Conservation (phyloP, 2,329 filamentous ascomycete species). For the Trichoderma atroviride region DNA sequence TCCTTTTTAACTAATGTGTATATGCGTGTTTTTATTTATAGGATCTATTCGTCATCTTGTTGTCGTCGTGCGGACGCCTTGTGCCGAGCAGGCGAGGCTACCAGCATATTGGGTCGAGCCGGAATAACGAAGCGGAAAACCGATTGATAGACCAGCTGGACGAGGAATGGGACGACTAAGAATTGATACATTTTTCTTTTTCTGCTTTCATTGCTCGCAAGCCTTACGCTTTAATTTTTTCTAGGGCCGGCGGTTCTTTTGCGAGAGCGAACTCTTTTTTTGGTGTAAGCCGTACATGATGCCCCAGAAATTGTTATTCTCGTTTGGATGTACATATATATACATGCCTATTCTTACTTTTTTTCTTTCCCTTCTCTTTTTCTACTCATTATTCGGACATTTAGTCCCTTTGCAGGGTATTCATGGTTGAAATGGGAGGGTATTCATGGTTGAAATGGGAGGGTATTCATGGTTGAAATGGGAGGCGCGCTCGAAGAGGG, state of each 20-base stretch:
- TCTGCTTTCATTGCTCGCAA: constrained; percentile 1
- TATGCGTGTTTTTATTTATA: constrained; percentile 47
- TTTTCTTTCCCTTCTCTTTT: not conserved
- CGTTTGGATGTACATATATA: constrained; percentile 23
- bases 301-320: constrained; percentile 9
- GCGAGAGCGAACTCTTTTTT: not conserved
- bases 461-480: constrained; percentile 32
- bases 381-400: not conserved
- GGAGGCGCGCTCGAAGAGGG: not conserved
- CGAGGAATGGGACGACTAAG: constrained; percentile 89
- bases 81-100: constrained; percentile 69
- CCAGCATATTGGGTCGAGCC: constrained; percentile 60
- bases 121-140: constrained; percentile 79
- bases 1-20: constrained; percentile 35
- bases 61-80: constrained; percentile 69
- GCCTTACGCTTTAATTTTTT: not conserved
- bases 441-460: constrained; percentile 32
- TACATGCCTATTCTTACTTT: constrained; percentile 1
- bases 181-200: constrained; percentile 9
- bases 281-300: not conserved
- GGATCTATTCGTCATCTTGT: constrained; percentile 69
- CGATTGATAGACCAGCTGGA: constrained; percentile 92
- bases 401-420: constrained; percentile 27
- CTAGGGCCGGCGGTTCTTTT: not conserved
- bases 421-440: constrained; percentile 31